Percentiles rank a stretch among this genome's conserved stretches.
These are phyloP conservation scores for Boechera stricta DNA, from an alignment of 345 rosid genomes.

Conservation along the genomic window DNA sequence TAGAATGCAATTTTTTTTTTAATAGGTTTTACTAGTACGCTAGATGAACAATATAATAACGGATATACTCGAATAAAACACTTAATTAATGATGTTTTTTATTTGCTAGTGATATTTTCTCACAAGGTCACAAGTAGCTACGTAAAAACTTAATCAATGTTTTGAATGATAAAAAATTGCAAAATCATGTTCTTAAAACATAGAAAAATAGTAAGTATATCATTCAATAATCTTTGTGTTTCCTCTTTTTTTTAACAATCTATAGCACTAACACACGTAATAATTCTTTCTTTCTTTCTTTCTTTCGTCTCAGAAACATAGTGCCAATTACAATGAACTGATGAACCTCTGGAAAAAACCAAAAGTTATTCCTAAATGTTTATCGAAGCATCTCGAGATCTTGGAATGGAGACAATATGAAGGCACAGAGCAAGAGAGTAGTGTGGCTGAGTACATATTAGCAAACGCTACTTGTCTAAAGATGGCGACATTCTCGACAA, in stretches of 20 bases:
- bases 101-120: neutral
- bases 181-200: neutral
- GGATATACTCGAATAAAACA: no score
- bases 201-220: neutral
- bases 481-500: constrained; percentile 22
- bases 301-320: constrained; percentile 22
- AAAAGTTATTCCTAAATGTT: constrained; percentile 6
- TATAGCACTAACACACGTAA: neutral
- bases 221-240: neutral
- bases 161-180: neutral
- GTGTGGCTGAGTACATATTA: constrained; percentile 24
- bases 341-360: neutral
- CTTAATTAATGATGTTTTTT: neutral
- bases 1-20: neutral
- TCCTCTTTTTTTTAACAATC: neutral
- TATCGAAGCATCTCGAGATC: constrained; percentile 12
- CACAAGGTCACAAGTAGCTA: neutral
- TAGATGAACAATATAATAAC: neutral
- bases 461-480: constrained; percentile 32
- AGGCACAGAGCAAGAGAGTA: constrained; percentile 22
- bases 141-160: neutral
- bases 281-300: neutral
- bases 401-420: constrained; percentile 34
- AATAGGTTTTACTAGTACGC: neutral
- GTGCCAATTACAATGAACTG: neutral